Evolutionary conservation across 306 rosid species (phyloP).

Genomic region (Parietaria judaica): DNA sequence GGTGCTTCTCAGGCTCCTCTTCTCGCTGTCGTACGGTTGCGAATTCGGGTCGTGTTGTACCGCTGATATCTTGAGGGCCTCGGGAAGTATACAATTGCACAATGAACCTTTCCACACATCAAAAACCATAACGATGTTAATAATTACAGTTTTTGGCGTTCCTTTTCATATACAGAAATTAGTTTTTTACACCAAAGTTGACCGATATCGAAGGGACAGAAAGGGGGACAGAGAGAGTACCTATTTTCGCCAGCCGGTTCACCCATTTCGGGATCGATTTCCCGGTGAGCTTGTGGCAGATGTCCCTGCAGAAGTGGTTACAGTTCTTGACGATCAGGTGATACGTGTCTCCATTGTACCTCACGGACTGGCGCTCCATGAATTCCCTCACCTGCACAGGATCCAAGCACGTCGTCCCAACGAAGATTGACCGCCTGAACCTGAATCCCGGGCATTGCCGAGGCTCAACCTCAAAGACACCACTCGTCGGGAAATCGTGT

Average conservation of each 20-base stretch:
- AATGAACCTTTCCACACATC: constrained; percentile 53
- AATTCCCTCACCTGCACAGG: constrained; percentile 79
- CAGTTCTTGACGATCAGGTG: constrained; percentile 94
- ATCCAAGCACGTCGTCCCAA: constrained; percentile 80
- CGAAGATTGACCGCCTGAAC: constrained; percentile 78
- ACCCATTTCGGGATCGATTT: constrained; percentile 96
- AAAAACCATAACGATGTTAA: background rate
- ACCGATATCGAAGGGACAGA: constrained; percentile 7
- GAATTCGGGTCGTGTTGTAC: constrained; percentile 63
- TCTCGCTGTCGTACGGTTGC: constrained; percentile 57
- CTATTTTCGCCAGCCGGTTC: constrained; percentile 85
- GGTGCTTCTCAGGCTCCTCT: constrained; percentile 54
- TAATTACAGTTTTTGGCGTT: no score
- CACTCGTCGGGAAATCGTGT: constrained; percentile 89
- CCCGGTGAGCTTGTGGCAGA: constrained; percentile 78
- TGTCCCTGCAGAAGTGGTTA: constrained; percentile 95
- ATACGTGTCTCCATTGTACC: constrained; percentile 83
- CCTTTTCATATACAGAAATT: no score
- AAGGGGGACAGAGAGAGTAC: constrained; percentile 35
- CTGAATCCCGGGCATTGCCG: constrained; percentile 95
- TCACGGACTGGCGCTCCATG: constrained; percentile 68
- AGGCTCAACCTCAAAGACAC: constrained; percentile 98
- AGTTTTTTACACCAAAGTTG: background rate
- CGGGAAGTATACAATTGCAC: constrained; percentile 84
- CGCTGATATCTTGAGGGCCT: constrained; percentile 64